Evolutionary conservation across 2,329 filamentous ascomycete genomes (phyloP).

Genomic region (Diaporthe velutina): DNA sequence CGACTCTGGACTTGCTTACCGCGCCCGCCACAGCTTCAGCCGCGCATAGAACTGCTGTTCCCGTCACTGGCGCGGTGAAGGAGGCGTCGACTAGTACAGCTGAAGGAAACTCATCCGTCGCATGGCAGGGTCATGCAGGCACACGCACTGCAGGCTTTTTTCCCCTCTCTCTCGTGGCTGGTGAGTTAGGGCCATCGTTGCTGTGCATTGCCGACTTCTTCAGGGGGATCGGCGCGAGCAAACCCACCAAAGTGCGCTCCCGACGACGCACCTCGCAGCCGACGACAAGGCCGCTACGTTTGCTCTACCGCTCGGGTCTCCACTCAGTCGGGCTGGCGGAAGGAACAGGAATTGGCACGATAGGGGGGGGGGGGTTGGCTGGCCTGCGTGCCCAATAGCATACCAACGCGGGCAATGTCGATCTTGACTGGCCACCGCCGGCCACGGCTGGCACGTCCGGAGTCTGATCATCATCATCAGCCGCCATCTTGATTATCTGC

Average conservation of each 20-base stretch:
- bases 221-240: slow-evolving; percentile 16
- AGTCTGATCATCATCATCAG: slow-evolving; percentile 11
- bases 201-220: not conserved
- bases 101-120: not conserved
- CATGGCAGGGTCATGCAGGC: not conserved
- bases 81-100: slow-evolving; percentile 19
- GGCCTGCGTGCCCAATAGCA: not conserved
- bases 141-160: not conserved
- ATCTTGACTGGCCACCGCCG: slow-evolving; percentile 17
- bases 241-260: not conserved
- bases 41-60: slow-evolving; percentile 21
- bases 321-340: slow-evolving; percentile 22
- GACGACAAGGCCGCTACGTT: slow-evolving; percentile 8
- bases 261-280: slow-evolving; percentile 17
- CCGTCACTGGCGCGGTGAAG: slow-evolving; percentile 5
- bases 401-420: not conserved
- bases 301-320: slow-evolving; percentile 3
- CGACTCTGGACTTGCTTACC: not conserved
- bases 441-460: not conserved
- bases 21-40: slow-evolving; percentile 15
- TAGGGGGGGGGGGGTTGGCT: not conserved
- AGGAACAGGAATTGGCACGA: not conserved
- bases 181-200: not conserved
- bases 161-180: not conserved
- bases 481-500: not conserved